Evolutionary conservation across 2,329 filamentous ascomycete genomes (phyloP).

Genomic region (Tolypocladium cylindrosporum): DNA sequence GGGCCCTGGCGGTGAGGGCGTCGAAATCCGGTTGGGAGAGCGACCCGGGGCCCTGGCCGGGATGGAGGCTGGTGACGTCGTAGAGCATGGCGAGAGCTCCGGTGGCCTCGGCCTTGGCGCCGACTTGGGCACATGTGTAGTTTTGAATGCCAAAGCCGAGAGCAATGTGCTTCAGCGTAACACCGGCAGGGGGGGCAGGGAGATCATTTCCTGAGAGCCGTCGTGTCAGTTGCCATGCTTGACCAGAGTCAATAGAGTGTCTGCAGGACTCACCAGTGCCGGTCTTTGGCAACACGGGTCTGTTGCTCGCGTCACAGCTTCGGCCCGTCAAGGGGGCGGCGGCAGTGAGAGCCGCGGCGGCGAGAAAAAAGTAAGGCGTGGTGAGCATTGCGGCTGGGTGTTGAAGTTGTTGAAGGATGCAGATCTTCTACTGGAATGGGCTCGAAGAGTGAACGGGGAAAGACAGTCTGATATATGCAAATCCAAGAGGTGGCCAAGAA

Average conservation of each 20-base stretch:
- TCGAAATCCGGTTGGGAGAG: conserved; percentile 28
- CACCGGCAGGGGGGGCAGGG: conserved; percentile 24
- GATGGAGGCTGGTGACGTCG: conserved; percentile 44
- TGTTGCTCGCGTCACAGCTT: background rate
- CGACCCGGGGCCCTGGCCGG: conserved; percentile 27
- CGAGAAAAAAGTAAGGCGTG: conserved; percentile 21
- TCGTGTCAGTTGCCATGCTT: conserved; percentile 8
- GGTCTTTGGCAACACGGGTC: conserved; percentile 26
- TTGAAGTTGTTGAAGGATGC: conserved; percentile 4
- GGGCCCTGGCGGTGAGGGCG: conserved; percentile 26
- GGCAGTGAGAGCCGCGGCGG: conserved; percentile 18
- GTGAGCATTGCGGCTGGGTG: conserved; percentile 17
- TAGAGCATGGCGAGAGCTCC: conserved; percentile 53
- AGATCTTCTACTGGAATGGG: conserved; percentile 7
- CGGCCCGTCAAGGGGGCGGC: background rate
- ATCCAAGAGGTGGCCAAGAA: background rate
- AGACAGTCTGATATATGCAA: conserved; percentile 6
- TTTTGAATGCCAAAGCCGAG: conserved; percentile 59
- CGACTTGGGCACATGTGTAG: conserved; percentile 47
- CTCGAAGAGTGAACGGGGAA: background rate
- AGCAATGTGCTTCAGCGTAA: conserved; percentile 42
- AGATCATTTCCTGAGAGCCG: conserved; percentile 29
- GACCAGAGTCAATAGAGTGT: background rate
- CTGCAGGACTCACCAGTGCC: conserved; percentile 22
- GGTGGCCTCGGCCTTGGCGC: conserved; percentile 24